Evolutionary conservation across 2,329 filamentous ascomycete species (phyloP).

Genomic region (Fusarium sarcochroum): DNA sequence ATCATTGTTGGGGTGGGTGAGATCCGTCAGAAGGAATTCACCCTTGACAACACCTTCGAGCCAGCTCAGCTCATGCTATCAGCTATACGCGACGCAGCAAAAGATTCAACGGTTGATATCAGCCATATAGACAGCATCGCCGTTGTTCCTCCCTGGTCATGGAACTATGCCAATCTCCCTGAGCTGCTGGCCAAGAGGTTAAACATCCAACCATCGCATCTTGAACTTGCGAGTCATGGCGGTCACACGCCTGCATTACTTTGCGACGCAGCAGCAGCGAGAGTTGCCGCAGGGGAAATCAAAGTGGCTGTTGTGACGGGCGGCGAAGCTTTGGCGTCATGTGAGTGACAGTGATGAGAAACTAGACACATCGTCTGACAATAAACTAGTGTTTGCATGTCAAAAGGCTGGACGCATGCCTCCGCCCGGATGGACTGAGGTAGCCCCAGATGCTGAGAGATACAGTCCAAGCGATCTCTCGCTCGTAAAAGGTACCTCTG

Average conservation of each 20-base stretch:
- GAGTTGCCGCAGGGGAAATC: constrained; percentile 66
- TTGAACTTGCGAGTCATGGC: constrained; percentile 69
- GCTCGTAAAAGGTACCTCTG: constrained; percentile 49
- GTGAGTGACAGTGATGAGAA: constrained; percentile 50
- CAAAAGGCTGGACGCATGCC: constrained; percentile 55
- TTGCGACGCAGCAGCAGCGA: constrained; percentile 73
- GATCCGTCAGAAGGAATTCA: constrained; percentile 68
- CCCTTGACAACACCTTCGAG: constrained; percentile 65
- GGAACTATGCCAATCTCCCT: constrained; percentile 73
- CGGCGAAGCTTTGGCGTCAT: constrained; percentile 74
- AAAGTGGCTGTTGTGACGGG: constrained; percentile 73
- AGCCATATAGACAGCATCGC: constrained; percentile 67
- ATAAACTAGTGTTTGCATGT: constrained; percentile 52
- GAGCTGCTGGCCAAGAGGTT: constrained; percentile 65
- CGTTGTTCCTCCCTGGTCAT: constrained; percentile 75
- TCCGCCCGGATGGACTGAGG: constrained; percentile 71
- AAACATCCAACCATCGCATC: constrained; percentile 62
- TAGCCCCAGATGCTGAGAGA: constrained; percentile 61
- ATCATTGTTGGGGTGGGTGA: constrained; percentile 75
- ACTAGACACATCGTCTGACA: neutral
- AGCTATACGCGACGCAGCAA: constrained; percentile 66
- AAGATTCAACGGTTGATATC: constrained; percentile 57
- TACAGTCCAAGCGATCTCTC: constrained; percentile 63
- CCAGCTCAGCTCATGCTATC: constrained; percentile 71
- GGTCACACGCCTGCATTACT: constrained; percentile 74